Conservation (phyloP, 768 basidiomycete species). For the Mycena galericulata region DNA sequence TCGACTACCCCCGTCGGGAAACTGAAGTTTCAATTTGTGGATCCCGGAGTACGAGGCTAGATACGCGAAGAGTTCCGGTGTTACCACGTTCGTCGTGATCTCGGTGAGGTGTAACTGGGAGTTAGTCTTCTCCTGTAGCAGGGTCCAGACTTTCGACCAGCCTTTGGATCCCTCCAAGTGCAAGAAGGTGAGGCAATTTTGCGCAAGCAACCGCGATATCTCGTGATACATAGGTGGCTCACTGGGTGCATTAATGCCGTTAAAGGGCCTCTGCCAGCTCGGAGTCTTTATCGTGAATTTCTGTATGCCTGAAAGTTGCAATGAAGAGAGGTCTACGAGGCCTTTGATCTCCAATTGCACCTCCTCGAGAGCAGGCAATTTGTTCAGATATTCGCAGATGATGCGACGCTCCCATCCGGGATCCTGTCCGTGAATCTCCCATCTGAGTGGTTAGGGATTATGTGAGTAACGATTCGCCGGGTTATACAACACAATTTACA, state of each 20-base stretch:
- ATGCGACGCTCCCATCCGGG: not conserved
- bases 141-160: not conserved
- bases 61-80: not conserved
- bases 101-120: not conserved
- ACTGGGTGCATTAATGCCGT: too few relatives aligned
- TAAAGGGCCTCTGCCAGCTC: too few relatives aligned
- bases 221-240: too few relatives aligned
- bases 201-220: not conserved
- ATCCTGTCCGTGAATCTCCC: not conserved
- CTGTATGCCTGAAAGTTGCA: not conserved
- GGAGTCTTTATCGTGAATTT: not conserved
- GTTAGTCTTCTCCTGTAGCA: not conserved
- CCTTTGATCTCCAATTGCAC: not conserved
- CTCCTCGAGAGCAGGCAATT: not conserved
- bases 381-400: not conserved
- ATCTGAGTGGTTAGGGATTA: not conserved
- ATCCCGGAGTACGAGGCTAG: conserved; percentile 7
- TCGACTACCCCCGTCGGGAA: not conserved
- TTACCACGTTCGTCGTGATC: not conserved
- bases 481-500: not conserved
- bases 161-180: not conserved
- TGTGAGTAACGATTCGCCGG: not conserved
- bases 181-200: not conserved
- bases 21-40: not conserved
- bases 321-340: not conserved